A percentile compares a stretch with the other conserved stretches of the same genome.
phyloP scores from a whole-genome alignment of 2,329 filamentous ascomycete genomes.

The Diatrype stigma region DNA sequence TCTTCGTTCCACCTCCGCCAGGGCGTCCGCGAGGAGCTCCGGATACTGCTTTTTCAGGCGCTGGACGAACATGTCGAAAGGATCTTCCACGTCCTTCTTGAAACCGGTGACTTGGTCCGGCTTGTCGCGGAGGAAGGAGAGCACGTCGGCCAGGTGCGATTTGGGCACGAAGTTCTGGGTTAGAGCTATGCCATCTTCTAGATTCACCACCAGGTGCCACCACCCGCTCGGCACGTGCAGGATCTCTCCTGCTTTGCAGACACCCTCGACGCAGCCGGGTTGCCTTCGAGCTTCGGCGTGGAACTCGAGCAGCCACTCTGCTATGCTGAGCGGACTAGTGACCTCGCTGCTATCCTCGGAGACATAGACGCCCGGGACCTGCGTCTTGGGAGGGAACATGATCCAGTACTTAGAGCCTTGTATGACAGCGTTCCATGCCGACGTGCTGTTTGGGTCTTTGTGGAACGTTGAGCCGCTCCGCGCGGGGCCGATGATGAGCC shows the following conservation, averaged over 20 bases:
- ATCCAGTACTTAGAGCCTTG: constrained; percentile 96
- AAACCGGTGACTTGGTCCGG: constrained; percentile 87
- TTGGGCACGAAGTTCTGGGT: constrained; percentile 93
- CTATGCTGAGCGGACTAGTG: constrained; percentile 88
- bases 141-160: constrained; percentile 67
- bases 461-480: constrained; percentile 92
- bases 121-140: constrained; percentile 78
- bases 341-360: constrained; percentile 88
- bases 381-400: constrained; percentile 80
- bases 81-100: constrained; percentile 63
- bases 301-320: constrained; percentile 92
- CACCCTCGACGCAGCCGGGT: constrained; percentile 76
- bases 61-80: constrained; percentile 70
- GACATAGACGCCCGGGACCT: constrained; percentile 85
- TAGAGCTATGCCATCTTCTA: constrained; percentile 78
- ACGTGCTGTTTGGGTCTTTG: constrained; percentile 70
- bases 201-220: constrained; percentile 95
- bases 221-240: constrained; percentile 90
- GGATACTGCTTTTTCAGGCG: constrained; percentile 62
- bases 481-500: constrained; percentile 86
- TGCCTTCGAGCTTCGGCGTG: constrained; percentile 75
- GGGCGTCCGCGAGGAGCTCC: constrained; percentile 60
- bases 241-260: constrained; percentile 80
- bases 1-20: constrained; percentile 61
- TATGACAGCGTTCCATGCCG: constrained; percentile 92